Evolutionary conservation across 2,329 filamentous ascomycete genomes (phyloP).

Genomic region (Arthroderma sp.): DNA sequence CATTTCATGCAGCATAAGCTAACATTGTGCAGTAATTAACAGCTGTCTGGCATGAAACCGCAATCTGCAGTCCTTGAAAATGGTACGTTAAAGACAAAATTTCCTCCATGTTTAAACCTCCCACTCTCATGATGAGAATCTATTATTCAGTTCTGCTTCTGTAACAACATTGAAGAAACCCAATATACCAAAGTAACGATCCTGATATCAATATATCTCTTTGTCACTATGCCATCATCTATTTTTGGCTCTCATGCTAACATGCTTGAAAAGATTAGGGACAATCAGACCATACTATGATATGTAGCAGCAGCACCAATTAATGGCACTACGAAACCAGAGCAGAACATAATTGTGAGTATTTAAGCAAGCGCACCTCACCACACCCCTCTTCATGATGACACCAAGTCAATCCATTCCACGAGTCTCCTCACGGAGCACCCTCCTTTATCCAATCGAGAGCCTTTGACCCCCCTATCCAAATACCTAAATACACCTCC

Average conservation of each 20-base stretch:
- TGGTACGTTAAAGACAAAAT: background rate
- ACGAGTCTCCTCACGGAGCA: conserved; percentile 33
- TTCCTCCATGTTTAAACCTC: background rate
- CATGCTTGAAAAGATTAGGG: no score
- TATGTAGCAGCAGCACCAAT: no score
- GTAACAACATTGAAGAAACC: conserved; percentile 45
- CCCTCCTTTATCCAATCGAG: conserved; percentile 18
- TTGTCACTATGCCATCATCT: no score
- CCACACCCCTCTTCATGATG: conserved; percentile 33
- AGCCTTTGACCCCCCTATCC: conserved; percentile 10
- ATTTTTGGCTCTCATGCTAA: no score
- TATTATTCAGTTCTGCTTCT: conserved; percentile 51
- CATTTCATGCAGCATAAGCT: no score
- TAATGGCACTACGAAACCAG: no score
- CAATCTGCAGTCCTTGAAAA: no score
- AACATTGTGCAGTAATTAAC: no score
- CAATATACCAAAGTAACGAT: conserved; percentile 41
- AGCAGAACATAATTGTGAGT: no score
- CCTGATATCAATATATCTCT: conserved; percentile 26
- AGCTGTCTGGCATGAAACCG: no score
- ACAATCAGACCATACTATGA: no score
- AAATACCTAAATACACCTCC: conserved; percentile 16
- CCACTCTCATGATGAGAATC: conserved; percentile 34
- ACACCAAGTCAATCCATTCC: conserved; percentile 52
- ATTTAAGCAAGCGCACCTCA: no score